Conservation (phyloP, 2,329 filamentous ascomycete genomes). For the Aspergillus tamarii region DNA sequence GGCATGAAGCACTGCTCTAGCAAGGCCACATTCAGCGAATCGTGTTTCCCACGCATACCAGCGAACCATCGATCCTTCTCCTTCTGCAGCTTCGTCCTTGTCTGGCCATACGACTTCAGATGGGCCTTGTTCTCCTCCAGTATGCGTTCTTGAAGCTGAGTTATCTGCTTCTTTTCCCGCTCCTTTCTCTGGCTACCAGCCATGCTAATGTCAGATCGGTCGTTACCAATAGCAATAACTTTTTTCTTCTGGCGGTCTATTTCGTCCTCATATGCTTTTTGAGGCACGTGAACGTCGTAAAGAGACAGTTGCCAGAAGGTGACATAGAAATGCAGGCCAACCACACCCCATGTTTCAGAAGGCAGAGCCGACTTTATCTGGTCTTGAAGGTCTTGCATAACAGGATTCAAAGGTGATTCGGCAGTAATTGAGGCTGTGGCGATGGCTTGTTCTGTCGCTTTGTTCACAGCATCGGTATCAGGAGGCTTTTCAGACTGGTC, state of each 20-base stretch:
- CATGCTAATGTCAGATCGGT: conserved; percentile 73
- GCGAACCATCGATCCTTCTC: conserved; percentile 81
- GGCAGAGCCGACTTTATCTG: conserved; percentile 66
- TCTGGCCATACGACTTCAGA: conserved; percentile 67
- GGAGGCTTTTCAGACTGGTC: conserved; percentile 24
- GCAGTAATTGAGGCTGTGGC: conserved; percentile 33
- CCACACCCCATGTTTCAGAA: conserved; percentile 65
- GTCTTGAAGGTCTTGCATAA: conserved; percentile 74
- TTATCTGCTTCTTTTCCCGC: conserved; percentile 69
- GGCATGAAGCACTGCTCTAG: conserved; percentile 94
- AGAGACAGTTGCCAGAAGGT: conserved; percentile 91
- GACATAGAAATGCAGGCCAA: conserved; percentile 81
- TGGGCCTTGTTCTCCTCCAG: conserved; percentile 74
- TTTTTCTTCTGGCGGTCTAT: conserved; percentile 69
- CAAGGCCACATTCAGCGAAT: conserved; percentile 72
- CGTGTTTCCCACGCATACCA: conserved; percentile 63
- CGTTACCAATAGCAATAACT: conserved; percentile 67
- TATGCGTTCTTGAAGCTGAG: conserved; percentile 70
- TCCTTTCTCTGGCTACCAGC: conserved; percentile 68
- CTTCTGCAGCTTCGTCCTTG: conserved; percentile 69
- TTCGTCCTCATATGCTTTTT: conserved; percentile 77
- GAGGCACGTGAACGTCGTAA: conserved; percentile 77
- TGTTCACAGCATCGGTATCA: conserved; percentile 19
- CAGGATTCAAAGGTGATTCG: conserved; percentile 63
- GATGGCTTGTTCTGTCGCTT: conserved; percentile 20